phyloP scores from a whole-genome alignment of 2,329 filamentous ascomycete species.

The Rhexocercosporidium sp. region DNA sequence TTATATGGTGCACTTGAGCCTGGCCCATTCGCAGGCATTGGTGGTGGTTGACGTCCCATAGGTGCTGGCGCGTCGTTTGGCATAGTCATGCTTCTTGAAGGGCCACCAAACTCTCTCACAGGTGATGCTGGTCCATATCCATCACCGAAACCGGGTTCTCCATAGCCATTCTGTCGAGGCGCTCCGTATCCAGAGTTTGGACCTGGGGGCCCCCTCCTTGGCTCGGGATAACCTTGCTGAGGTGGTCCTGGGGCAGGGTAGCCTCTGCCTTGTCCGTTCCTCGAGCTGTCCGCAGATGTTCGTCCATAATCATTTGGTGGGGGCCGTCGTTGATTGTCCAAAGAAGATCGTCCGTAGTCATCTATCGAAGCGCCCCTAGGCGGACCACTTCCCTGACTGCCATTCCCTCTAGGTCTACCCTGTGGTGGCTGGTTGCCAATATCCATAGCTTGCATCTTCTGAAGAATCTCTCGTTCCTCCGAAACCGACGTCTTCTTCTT shows the following conservation, averaged over 20 bases:
- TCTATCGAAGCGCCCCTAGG: constrained; percentile 28
- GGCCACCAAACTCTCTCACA: constrained; percentile 52
- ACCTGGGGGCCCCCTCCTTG: constrained; percentile 31
- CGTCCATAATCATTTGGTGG: constrained; percentile 33
- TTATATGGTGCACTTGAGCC: constrained; percentile 51
- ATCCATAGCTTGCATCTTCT: constrained; percentile 41
- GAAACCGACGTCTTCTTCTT: constrained; percentile 47
- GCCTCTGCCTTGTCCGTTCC: constrained; percentile 32
- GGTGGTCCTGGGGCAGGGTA: constrained; percentile 34
- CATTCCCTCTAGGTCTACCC: constrained; percentile 28
- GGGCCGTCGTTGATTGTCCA: constrained; percentile 27
- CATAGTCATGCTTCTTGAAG: constrained; percentile 66
- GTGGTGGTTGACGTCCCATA: constrained; percentile 39
- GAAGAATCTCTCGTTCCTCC: constrained; percentile 44
- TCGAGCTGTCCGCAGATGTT: constrained; percentile 36
- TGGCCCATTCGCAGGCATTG: constrained; percentile 34
- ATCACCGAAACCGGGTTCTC: constrained; percentile 37
- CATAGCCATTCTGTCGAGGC: constrained; percentile 37
- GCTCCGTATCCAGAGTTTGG: constrained; percentile 29
- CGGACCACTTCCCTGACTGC: constrained; percentile 28
- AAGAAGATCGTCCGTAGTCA: constrained; percentile 36
- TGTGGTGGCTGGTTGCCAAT: constrained; percentile 31
- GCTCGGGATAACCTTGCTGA: constrained; percentile 37
- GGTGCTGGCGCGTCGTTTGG: constrained; percentile 54
- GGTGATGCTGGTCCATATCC: constrained; percentile 29